Percentiles rank a stretch among this genome's conserved stretches.
These are phyloP conservation scores for Pseudozyma sp. DNA, from an alignment of 1,284 basidiomycete genomes.

Conservation along the genomic window DNA sequence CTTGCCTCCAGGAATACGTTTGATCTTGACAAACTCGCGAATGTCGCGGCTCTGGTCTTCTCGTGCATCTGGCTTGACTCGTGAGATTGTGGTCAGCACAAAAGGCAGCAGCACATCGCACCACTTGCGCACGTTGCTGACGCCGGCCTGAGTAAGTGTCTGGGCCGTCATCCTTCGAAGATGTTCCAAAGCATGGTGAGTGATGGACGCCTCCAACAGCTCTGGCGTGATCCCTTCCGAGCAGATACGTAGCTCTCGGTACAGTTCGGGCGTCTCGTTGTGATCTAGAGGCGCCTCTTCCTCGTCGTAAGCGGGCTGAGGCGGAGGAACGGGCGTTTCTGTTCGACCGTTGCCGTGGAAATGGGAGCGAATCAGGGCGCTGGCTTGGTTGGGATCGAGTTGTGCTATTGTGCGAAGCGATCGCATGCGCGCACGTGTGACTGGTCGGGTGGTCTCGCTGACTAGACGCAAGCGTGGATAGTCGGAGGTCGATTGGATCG, in stretches of 20 bases:
- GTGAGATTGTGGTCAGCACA: slow-evolving; percentile 57
- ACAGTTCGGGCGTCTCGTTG: slow-evolving; percentile 35
- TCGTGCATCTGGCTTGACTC: slow-evolving; percentile 69
- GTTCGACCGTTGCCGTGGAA: slow-evolving; percentile 31
- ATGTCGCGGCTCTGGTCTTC: slow-evolving; percentile 88
- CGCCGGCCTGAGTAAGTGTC: slow-evolving; percentile 48
- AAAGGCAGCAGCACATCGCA: slow-evolving; percentile 59
- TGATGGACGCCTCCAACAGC: slow-evolving; percentile 47
- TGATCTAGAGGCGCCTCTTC: slow-evolving; percentile 15
- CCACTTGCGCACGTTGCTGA: slow-evolving; percentile 58
- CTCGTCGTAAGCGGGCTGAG: slow-evolving; percentile 12
- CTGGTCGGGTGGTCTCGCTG: slow-evolving; percentile 39
- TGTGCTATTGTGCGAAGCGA: slow-evolving; percentile 46
- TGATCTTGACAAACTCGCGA: slow-evolving; percentile 95
- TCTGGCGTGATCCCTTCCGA: slow-evolving; percentile 48
- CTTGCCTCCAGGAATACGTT: slow-evolving; percentile 94
- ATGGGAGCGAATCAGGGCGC: slow-evolving; percentile 36
- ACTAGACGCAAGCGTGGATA: slow-evolving; percentile 48
- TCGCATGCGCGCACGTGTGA: slow-evolving; percentile 38
- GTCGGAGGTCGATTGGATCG: slow-evolving; percentile 48
- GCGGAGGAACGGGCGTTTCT: slow-evolving; percentile 26
- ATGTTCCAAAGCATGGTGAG: slow-evolving; percentile 44
- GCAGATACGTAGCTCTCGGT: slow-evolving; percentile 46
- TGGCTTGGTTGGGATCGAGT: slow-evolving; percentile 42
- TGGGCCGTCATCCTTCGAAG: slow-evolving; percentile 63